phyloP scores from a whole-genome alignment of 345 rosid species.

The Barbarea vulgaris region DNA sequence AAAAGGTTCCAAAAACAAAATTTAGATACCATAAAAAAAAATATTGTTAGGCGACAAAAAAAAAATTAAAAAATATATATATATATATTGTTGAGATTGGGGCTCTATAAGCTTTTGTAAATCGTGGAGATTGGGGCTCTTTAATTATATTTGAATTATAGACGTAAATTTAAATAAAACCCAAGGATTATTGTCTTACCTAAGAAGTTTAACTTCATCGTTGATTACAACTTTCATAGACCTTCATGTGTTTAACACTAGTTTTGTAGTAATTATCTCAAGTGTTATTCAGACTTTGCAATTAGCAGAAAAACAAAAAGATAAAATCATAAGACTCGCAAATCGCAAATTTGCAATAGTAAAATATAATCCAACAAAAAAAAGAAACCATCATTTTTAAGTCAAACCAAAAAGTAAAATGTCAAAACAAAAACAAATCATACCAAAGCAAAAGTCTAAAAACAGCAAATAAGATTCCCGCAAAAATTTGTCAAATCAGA shows the following conservation, averaged over 20 bases:
- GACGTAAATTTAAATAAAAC: too few relatives aligned
- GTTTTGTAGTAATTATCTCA: too few relatives aligned
- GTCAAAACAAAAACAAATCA: slow-evolving; percentile 26
- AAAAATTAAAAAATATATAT: too few relatives aligned
- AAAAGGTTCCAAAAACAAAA: too few relatives aligned
- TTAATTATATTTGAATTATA: too few relatives aligned
- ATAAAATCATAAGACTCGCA: background rate
- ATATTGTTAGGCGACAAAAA: too few relatives aligned
- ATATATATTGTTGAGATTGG: background rate
- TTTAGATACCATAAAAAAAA: too few relatives aligned
- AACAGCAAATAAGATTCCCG: slow-evolving; percentile 26
- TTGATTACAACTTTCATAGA: too few relatives aligned
- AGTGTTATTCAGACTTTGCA: background rate
- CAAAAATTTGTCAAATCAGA: slow-evolving; percentile 41
- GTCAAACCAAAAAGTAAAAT: background rate
- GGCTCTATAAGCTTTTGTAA: background rate
- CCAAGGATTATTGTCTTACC: too few relatives aligned
- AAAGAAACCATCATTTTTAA: background rate
- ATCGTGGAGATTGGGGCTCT: too few relatives aligned
- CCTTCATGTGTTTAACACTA: too few relatives aligned
- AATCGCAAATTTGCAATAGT: background rate
- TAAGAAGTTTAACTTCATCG: too few relatives aligned
- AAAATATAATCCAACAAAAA: slow-evolving; percentile 23
- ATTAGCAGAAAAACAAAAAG: background rate
- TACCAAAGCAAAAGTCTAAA: slow-evolving; percentile 17